These are phyloP conservation scores for Xylaria palmicola DNA, from an alignment of 495 filamentous ascomycete species.

Conservation along the genomic window DNA sequence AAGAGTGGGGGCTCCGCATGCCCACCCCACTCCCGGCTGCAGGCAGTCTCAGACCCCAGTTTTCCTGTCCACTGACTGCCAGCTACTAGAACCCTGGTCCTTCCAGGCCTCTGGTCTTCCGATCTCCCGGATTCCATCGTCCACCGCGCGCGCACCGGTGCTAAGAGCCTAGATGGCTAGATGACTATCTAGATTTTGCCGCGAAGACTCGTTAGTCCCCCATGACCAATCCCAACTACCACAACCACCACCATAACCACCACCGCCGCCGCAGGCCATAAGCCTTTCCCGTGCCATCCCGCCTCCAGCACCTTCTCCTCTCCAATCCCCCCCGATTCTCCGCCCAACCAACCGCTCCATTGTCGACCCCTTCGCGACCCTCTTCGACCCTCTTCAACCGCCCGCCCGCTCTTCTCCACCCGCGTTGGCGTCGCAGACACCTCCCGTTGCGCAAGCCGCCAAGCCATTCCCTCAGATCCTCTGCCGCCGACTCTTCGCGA, in stretches of 20 bases:
- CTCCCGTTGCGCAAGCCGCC: background rate
- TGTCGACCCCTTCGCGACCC: background rate
- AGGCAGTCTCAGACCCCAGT: background rate
- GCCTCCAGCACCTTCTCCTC: background rate
- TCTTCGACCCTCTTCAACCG: background rate
- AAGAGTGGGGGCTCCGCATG: background rate
- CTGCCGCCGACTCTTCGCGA: background rate
- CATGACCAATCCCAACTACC: conserved; percentile 10
- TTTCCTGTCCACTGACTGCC: conserved; percentile 23
- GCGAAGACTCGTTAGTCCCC: conserved; percentile 27
- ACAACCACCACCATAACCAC: conserved; percentile 1
- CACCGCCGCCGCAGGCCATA: background rate
- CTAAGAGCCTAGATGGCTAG: background rate
- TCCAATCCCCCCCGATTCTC: background rate
- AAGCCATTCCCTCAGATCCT: background rate
- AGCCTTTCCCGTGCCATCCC: too few species aligned
- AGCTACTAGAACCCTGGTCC: conserved; percentile 26
- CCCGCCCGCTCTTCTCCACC: background rate
- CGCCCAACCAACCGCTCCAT: background rate
- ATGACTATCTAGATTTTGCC: conserved; percentile 24
- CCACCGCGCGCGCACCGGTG: background rate
- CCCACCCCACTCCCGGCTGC: background rate
- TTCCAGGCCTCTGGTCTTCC: conserved; percentile 20
- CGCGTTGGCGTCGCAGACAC: background rate
- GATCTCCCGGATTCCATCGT: conserved; percentile 33